phyloP scores from a whole-genome alignment of 192 early-diverging fungal genomes.

The Chytriomyces sp. region DNA sequence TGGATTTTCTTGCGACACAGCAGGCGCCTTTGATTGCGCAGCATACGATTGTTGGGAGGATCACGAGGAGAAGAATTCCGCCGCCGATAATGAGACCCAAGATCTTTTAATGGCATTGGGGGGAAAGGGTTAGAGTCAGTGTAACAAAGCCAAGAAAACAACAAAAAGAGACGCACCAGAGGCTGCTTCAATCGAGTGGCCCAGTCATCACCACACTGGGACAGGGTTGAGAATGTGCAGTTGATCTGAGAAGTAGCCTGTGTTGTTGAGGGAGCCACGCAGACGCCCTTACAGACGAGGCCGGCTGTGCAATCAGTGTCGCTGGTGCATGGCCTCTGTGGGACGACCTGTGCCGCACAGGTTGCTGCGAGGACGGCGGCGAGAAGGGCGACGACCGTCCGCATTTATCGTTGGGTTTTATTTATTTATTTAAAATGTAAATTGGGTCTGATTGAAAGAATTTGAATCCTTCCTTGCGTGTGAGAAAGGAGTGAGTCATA shows the following conservation, averaged over 20 bases:
- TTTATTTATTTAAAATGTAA: no score
- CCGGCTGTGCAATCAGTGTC: background rate
- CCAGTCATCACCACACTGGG: slow-evolving; percentile 28
- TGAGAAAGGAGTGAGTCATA: no score
- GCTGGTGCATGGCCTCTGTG: background rate
- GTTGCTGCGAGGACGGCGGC: no score
- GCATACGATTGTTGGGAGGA: slow-evolving; percentile 11
- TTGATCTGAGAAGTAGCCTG: slow-evolving; percentile 1
- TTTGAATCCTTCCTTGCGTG: no score
- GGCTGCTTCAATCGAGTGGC: slow-evolving; percentile 28
- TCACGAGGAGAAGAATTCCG: slow-evolving; percentile 13
- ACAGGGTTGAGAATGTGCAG: slow-evolving; percentile 19
- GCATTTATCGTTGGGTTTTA: no score
- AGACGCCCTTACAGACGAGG: background rate
- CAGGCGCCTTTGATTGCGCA: slow-evolving; percentile 15
- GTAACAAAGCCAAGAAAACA: background rate
- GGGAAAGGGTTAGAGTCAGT: background rate
- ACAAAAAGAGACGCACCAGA: slow-evolving; percentile 4
- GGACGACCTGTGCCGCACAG: no score
- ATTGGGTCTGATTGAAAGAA: no score
- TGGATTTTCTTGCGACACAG: background rate
- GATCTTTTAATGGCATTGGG: background rate
- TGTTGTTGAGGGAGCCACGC: background rate
- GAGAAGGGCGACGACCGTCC: no score
- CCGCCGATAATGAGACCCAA: slow-evolving; percentile 22